Evolutionary conservation across 2,329 filamentous ascomycete species (phyloP).

Genomic region (Bipolaris bicolor): DNA sequence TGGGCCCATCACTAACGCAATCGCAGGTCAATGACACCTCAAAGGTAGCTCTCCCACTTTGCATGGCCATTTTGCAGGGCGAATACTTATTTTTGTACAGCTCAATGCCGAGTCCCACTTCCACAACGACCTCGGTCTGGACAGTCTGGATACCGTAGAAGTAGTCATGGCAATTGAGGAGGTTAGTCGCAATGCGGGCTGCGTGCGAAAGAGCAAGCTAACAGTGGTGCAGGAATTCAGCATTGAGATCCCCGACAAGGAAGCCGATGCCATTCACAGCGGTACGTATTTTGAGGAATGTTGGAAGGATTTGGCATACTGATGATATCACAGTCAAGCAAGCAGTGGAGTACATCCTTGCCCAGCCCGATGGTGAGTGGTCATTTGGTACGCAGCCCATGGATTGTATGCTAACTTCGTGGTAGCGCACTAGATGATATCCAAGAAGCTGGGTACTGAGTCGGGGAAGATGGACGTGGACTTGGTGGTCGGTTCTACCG

Average conservation of each 20-base stretch:
- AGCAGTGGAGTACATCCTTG: slow-evolving; percentile 91
- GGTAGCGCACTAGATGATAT: slow-evolving; percentile 44
- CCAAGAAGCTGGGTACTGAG: slow-evolving; percentile 23
- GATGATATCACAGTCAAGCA: slow-evolving; percentile 73
- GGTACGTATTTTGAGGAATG: slow-evolving; percentile 64
- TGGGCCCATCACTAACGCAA: slow-evolving; percentile 34
- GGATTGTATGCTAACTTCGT: slow-evolving; percentile 25
- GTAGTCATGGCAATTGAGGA: slow-evolving; percentile 99
- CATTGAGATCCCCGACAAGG: slow-evolving; percentile 98
- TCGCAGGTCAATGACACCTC: slow-evolving; percentile 66
- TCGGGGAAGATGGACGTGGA: slow-evolving; percentile 36
- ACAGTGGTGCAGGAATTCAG: slow-evolving; percentile 67
- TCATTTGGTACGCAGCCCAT: slow-evolving; percentile 31
- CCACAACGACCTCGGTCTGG: slow-evolving; percentile 93
- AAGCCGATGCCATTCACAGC: slow-evolving; percentile 91
- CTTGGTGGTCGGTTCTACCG: slow-evolving; percentile 40
- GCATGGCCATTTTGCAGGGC: neutral
- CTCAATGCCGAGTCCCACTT: slow-evolving; percentile 87
- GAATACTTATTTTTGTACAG: slow-evolving; percentile 57
- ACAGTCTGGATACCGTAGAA: slow-evolving; percentile 98
- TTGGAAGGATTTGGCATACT: slow-evolving; percentile 28
- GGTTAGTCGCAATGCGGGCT: slow-evolving; percentile 57
- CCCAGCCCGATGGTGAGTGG: slow-evolving; percentile 83
- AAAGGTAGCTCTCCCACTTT: slow-evolving; percentile 55
- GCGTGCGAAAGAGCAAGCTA: slow-evolving; percentile 12